These are phyloP conservation scores for Nothopassalora personata DNA, from an alignment of 2,329 filamentous ascomycete species.

Conservation along the genomic window DNA sequence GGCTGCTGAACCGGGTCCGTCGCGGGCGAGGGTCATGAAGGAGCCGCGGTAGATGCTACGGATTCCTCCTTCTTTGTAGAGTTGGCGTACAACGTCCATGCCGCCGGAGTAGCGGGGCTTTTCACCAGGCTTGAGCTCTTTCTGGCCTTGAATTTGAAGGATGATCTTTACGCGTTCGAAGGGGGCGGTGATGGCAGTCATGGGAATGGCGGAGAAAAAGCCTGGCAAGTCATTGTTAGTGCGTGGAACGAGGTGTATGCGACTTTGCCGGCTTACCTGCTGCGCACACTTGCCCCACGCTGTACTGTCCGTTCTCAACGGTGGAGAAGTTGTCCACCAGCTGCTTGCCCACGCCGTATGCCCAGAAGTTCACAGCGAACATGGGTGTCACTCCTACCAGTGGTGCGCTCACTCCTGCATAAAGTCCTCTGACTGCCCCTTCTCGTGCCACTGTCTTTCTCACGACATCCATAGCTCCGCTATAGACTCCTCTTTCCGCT, in stretches of 20 bases:
- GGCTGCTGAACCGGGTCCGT: slow-evolving; percentile 85
- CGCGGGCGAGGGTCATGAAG: slow-evolving; percentile 84
- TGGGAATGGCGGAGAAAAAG: slow-evolving; percentile 95
- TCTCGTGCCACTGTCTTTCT: slow-evolving; percentile 81
- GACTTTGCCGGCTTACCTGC: slow-evolving; percentile 41
- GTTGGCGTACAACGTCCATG: slow-evolving; percentile 82
- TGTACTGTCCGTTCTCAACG: slow-evolving; percentile 64
- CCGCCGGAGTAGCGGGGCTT: slow-evolving; percentile 88
- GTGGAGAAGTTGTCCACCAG: slow-evolving; percentile 67
- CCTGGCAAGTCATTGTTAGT: slow-evolving; percentile 41
- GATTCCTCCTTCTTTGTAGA: slow-evolving; percentile 86
- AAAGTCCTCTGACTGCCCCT: slow-evolving; percentile 72
- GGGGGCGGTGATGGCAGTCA: slow-evolving; percentile 96
- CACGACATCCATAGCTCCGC: slow-evolving; percentile 84
- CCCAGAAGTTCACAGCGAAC: slow-evolving; percentile 74
- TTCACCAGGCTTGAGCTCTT: slow-evolving; percentile 75
- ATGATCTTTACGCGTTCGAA: slow-evolving; percentile 99
- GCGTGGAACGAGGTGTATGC: background rate
- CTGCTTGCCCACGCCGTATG: slow-evolving; percentile 91
- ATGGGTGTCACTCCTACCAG: slow-evolving; percentile 95
- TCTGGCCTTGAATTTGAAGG: slow-evolving; percentile 93
- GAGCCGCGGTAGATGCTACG: slow-evolving; percentile 89
- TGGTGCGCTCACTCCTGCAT: slow-evolving; percentile 94
- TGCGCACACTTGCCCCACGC: slow-evolving; percentile 79
- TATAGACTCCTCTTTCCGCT: slow-evolving; percentile 88